Base-by-base conservation (phyloP, 1,284 basidiomycete species). In the Malassezia obtusa region DNA sequence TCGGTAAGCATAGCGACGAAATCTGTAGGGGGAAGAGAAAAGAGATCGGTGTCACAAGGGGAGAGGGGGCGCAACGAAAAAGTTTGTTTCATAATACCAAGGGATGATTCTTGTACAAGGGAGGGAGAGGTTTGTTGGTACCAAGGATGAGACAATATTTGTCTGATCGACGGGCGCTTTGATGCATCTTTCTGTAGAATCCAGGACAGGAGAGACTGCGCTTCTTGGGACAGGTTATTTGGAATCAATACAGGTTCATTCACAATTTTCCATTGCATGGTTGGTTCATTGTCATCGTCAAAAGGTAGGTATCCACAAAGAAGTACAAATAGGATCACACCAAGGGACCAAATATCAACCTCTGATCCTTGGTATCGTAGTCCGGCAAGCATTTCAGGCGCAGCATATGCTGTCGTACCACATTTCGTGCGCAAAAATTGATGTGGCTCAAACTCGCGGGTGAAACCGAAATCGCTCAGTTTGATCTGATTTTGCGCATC, bases 261-360 rank as follows among this genome's bases (percentile, higher is more conserved):
- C 50, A 89, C 82, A 60, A 98, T 89, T 74, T 87, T 85, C 45
- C 81, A 78, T 63, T 85, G 85, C 89, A 96, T 96, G 30, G 86
- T 72, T 31, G 79, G 77, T 76, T 98, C 94, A 70, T 96, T 85
- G 58, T 98, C 94, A 65, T 96, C 89, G 66, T 96, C 92, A 66
- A 96, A 96, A 0, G 92, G 92, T n/a, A 96, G 77, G 4, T 86
- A 87, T 1, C 92, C 92, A 0, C 88, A 91, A 32, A 96, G 79
- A 14, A 96, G 80, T n/a, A 84, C 86, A 73, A 92, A 95, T 9
- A 98, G 79, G 50, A 98, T 96, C 57, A 98, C 82, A 3, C 92
- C 92, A 30, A 96, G 79, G 0, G 94, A 96, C 92, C 92, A 98
- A 25, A 95, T 80, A 68, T 98, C 94, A 41, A 95, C 89, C 79